Conservation (phyloP, 441 rosid species). For the Syzygium malaccense region DNA sequence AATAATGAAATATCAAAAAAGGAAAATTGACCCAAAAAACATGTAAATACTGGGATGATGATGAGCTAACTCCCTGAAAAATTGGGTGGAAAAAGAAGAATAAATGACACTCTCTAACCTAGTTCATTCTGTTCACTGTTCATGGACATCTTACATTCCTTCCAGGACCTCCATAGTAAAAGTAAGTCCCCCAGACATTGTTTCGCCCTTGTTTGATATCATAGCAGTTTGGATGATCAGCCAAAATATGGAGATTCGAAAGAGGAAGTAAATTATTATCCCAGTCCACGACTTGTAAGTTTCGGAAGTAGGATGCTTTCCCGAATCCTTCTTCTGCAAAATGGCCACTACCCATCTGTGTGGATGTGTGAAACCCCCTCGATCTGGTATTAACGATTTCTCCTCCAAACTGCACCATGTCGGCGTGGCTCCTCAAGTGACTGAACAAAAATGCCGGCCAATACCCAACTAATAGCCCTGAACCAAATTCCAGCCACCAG, state of each 20-base stretch:
- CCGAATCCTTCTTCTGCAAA: slow-evolving; percentile 60
- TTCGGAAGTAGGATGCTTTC: slow-evolving; percentile 60
- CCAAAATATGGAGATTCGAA: slow-evolving; percentile 39
- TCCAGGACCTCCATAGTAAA: slow-evolving; percentile 81
- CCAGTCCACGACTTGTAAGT: slow-evolving; percentile 61
- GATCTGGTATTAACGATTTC: slow-evolving; percentile 61
- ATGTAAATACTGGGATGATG: not conserved
- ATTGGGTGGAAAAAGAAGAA: not conserved
- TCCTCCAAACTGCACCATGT: slow-evolving; percentile 72
- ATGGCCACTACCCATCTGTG: slow-evolving; percentile 78
- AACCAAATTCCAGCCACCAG: slow-evolving; percentile 71
- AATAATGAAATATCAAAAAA: not conserved
- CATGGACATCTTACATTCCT: slow-evolving; percentile 57
- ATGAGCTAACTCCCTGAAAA: not conserved
- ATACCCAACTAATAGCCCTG: slow-evolving; percentile 60
- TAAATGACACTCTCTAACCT: not conserved
- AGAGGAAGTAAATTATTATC: slow-evolving; percentile 60
- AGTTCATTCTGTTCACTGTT: slow-evolving; percentile 1
- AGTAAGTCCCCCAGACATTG: slow-evolving; percentile 62
- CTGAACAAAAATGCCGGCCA: slow-evolving; percentile 66
- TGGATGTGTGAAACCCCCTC: slow-evolving; percentile 49
- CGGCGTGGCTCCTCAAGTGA: slow-evolving; percentile 62
- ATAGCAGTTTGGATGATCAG: slow-evolving; percentile 66
- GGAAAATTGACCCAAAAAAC: not conserved
- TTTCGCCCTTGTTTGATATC: slow-evolving; percentile 61